Base-by-base conservation (phyloP, 768 basidiomycete genomes). In the Suillus variegatus region DNA sequence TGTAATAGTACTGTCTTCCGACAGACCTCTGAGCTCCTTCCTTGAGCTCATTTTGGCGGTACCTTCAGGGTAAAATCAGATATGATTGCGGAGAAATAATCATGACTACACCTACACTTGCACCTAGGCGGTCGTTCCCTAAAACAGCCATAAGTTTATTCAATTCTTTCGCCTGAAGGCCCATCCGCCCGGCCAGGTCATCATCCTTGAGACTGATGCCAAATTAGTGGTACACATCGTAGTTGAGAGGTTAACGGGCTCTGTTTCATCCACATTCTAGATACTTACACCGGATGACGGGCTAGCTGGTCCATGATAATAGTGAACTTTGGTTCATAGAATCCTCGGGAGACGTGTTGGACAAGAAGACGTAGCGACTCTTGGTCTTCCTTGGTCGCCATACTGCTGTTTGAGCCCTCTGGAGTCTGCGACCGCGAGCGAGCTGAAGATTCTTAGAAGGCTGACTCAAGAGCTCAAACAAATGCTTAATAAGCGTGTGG, bases 221-320 rank as follows among this genome's bases (percentile, higher is more conserved):
- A 20, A 44, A 60, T 60, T 40, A 58, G 40, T 28, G 58, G 43
- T 28, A 43, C 18, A 60, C 18, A 60, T 60, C 20, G 38, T 20
- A 43, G 61, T 52, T 46, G 61, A 66, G 55, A 44, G 69, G 64
- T 43, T 60, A 69, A 69, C 70, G 61, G 63, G 69, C 69, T 64
- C 64, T 68, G 70, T 64, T 66, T 68, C 70, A 55, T 72, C 65
- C 72, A 74, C 70, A 72, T 60, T 68, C 68, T 65, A 66, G 69
- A 76, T 82, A 92, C 97, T 91, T 86, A 99, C 96, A 95, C 94
- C 69, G 93, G 89, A 79, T 95, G 90, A 68, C 91, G 88, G 66
- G 94, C 88, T 75, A 99, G 88, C 79, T 97, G 93, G 81, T 98
- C 97, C 83, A 98, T 81, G 67, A 98, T 88, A 67, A 99, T 91